A percentile compares a stretch with the other conserved stretches of the same genome.
Conservation (phyloP, 2,329 filamentous ascomycete species). For the Ascochyta rabiei region DNA sequence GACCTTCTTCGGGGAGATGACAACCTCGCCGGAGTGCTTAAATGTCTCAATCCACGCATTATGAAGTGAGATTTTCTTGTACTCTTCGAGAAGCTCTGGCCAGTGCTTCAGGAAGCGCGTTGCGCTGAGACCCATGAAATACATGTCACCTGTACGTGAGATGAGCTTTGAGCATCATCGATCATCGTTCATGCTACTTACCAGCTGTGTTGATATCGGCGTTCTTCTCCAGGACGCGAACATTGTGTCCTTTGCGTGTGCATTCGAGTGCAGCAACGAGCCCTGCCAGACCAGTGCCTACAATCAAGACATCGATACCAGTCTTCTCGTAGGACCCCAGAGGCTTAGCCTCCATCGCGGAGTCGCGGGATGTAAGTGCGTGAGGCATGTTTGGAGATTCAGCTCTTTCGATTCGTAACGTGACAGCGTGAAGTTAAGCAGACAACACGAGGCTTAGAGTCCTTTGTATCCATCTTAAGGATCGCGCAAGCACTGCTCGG, state of each 20-base stretch:
- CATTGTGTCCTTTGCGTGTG: constrained; percentile 49
- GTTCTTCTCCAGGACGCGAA: constrained; percentile 52
- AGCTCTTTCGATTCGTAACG: constrained; percentile 4
- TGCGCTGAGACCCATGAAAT: constrained; percentile 64
- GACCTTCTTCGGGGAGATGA: constrained; percentile 57
- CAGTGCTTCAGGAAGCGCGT: constrained; percentile 62
- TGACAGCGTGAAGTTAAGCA: constrained; percentile 13
- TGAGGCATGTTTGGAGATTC: constrained; percentile 39
- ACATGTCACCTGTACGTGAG: constrained; percentile 60
- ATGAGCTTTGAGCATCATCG: background rate
- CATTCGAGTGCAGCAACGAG: constrained; percentile 49
- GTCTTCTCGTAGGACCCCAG: constrained; percentile 58
- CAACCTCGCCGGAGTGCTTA: constrained; percentile 59
- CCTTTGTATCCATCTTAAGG: constrained; percentile 23
- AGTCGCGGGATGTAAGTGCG: constrained; percentile 55
- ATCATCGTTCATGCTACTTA: constrained; percentile 29
- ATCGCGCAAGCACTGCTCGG: constrained; percentile 19
- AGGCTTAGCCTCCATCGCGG: constrained; percentile 54
- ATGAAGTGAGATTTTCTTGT: constrained; percentile 59
- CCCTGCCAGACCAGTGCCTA: constrained; percentile 49
- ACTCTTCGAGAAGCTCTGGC: constrained; percentile 60
- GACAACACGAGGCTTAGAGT: constrained; percentile 1
- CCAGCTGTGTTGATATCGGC: constrained; percentile 59
- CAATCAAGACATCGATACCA: constrained; percentile 50
- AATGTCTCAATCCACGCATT: constrained; percentile 63